Evolutionary conservation across 2,329 filamentous ascomycete genomes (phyloP).

Genomic region (Bipolaris gigantea): DNA sequence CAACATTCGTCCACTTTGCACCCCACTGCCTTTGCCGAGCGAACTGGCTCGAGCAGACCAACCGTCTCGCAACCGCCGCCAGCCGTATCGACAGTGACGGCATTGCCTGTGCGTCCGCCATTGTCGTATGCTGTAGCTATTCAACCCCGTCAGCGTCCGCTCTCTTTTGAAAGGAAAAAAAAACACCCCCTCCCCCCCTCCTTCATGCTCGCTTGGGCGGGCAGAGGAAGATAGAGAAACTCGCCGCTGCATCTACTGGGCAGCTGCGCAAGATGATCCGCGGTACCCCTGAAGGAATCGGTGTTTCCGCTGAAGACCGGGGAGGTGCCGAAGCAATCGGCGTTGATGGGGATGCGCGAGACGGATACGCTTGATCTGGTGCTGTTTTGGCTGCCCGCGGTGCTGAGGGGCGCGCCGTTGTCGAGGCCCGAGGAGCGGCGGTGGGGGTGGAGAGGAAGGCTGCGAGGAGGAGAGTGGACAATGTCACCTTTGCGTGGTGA

Average conservation of each 20-base stretch:
- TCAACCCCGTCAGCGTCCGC: too few relatives aligned
- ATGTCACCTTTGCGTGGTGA: slow-evolving; percentile 9
- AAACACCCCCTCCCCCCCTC: too few relatives aligned
- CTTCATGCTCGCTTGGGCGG: too few relatives aligned
- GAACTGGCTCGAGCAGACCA: too few relatives aligned
- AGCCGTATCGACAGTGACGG: too few relatives aligned
- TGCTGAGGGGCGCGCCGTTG: slow-evolving; percentile 13
- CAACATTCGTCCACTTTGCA: too few relatives aligned
- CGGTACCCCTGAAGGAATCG: slow-evolving; percentile 7
- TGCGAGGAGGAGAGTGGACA: slow-evolving; percentile 12
- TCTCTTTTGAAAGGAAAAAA: too few relatives aligned
- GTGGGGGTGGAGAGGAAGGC: slow-evolving; percentile 12
- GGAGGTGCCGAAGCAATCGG: slow-evolving; percentile 16
- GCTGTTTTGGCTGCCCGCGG: slow-evolving; percentile 17
- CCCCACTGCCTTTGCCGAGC: too few relatives aligned
- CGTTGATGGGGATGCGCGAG: slow-evolving; percentile 19
- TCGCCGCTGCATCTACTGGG: slow-evolving; percentile 19
- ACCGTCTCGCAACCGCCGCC: too few relatives aligned
- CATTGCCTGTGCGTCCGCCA: too few relatives aligned
- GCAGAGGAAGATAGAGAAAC: background rate
- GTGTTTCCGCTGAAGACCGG: slow-evolving; percentile 21
- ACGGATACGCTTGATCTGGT: slow-evolving; percentile 7
- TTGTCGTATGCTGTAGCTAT: too few relatives aligned
- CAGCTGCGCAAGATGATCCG: background rate
- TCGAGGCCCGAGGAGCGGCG: slow-evolving; percentile 14